Conservation (phyloP, 192 early-diverging fungal species). For the Linnemannia exigua region DNA sequence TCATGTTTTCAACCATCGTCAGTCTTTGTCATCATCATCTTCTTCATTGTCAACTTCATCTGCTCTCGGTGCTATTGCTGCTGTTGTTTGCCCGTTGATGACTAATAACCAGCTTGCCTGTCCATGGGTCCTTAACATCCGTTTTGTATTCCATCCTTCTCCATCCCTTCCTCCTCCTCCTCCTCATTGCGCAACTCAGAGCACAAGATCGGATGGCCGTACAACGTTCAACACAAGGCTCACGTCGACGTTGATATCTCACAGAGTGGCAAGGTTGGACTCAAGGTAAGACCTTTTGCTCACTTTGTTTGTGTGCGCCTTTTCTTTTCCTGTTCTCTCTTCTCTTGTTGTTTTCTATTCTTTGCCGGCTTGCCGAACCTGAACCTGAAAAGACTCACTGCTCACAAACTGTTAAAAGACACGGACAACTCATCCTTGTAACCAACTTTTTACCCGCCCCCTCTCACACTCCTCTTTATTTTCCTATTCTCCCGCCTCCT, state of each 20-base stretch:
- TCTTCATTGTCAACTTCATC: background rate
- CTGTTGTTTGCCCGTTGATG: background rate
- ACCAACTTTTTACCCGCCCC: background rate
- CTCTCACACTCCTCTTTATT: background rate
- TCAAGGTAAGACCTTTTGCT: constrained; percentile 21
- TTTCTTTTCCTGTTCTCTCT: background rate
- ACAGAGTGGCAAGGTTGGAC: constrained; percentile 19
- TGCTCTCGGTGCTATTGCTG: constrained; percentile 10
- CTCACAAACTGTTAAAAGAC: background rate
- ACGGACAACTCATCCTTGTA: background rate
- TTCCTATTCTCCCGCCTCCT: background rate
- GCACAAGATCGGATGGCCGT: constrained; percentile 64
- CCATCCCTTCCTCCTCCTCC: too few species aligned
- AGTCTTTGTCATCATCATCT: background rate
- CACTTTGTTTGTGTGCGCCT: background rate
- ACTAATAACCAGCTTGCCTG: background rate
- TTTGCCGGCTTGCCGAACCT: constrained; percentile 18
- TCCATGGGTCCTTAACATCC: background rate
- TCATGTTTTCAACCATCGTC: too few species aligned
- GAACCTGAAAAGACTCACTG: background rate
- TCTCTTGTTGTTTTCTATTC: background rate
- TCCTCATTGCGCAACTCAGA: constrained; percentile 9
- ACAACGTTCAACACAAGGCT: constrained; percentile 65
- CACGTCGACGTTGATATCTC: constrained; percentile 64
- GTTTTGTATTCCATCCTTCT: background rate